phyloP scores from a whole-genome alignment of 2,329 filamentous ascomycete species.

The Fusarium pilosicola region DNA sequence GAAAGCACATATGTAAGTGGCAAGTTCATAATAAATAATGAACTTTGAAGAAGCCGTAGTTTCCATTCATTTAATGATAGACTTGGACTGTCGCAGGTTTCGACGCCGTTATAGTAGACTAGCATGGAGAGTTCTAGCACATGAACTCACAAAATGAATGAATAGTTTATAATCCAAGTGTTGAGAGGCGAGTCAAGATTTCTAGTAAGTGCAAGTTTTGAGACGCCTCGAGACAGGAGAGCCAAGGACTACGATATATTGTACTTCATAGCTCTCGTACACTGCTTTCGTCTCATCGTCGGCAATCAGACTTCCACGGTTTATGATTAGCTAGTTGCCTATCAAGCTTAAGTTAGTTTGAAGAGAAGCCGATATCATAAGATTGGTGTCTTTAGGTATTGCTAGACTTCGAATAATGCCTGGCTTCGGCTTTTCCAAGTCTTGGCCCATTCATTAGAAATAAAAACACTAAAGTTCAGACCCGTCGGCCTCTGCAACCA shows the following conservation, averaged over 20 bases:
- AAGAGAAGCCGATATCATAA: not conserved
- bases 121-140: slow-evolving; percentile 67
- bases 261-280: slow-evolving; percentile 48
- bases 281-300: not conserved
- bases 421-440: not conserved
- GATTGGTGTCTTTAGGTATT: not conserved
- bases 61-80: slow-evolving; percentile 68
- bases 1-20: not conserved
- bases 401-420: not conserved
- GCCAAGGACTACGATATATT: slow-evolving; percentile 57
- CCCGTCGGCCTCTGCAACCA: not conserved
- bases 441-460: not conserved
- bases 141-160: slow-evolving; percentile 57
- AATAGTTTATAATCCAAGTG: slow-evolving; percentile 51
- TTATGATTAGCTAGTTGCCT: not conserved
- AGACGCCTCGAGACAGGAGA: slow-evolving; percentile 65
- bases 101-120: slow-evolving; percentile 61
- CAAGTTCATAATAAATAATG: not conserved
- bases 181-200: slow-evolving; percentile 71
- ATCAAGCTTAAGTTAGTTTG: not conserved
- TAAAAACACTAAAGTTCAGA: not conserved
- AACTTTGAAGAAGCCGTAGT: not conserved
- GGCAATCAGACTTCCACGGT: not conserved
- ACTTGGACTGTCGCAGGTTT: slow-evolving; percentile 66
- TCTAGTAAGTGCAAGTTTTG: slow-evolving; percentile 71